Evolutionary conservation across 1,284 basidiomycete species (phyloP).

Genomic region (Tylopilus sp.): DNA sequence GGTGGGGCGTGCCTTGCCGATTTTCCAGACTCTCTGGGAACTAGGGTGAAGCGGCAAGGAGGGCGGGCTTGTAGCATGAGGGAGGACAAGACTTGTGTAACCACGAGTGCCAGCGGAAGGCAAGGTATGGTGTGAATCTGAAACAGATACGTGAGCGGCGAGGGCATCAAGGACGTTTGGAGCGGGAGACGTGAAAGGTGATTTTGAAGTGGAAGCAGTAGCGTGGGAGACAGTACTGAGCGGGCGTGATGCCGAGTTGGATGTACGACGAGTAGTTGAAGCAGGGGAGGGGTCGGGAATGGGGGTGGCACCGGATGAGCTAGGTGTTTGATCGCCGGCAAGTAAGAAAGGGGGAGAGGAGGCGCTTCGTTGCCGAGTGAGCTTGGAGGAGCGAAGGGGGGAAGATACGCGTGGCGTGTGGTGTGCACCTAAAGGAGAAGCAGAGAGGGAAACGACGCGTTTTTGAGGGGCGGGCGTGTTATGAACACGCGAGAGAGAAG

Average conservation of each 20-base stretch:
- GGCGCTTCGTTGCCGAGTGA: slow-evolving; percentile 30
- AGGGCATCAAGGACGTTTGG: slow-evolving; percentile 34
- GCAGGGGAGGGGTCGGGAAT: slow-evolving; percentile 3
- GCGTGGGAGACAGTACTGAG: slow-evolving; percentile 14
- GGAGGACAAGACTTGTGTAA: slow-evolving; percentile 69
- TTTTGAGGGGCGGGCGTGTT: slow-evolving; percentile 12
- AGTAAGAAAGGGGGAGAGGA: slow-evolving; percentile 25
- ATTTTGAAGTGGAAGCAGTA: slow-evolving; percentile 28
- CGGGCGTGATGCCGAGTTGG: slow-evolving; percentile 15
- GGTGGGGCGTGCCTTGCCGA: slow-evolving; percentile 12
- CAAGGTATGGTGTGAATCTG: slow-evolving; percentile 29
- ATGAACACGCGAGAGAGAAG: slow-evolving; percentile 3
- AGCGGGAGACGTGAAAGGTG: slow-evolving; percentile 30
- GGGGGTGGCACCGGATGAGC: neutral
- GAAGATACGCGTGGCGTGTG: slow-evolving; percentile 27
- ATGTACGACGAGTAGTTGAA: slow-evolving; percentile 10
- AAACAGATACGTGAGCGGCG: slow-evolving; percentile 31
- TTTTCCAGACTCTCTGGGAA: slow-evolving; percentile 28
- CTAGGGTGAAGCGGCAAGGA: slow-evolving; percentile 12
- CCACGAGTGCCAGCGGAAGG: slow-evolving; percentile 58
- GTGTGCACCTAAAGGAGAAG: slow-evolving; percentile 8
- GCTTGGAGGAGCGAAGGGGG: slow-evolving; percentile 24
- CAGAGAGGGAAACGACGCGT: slow-evolving; percentile 13
- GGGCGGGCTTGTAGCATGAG: slow-evolving; percentile 46
- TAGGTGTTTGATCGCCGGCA: slow-evolving; percentile 3